These are phyloP conservation scores for Alternaria ethzedia DNA, from an alignment of 2,329 filamentous ascomycete genomes.

Conservation along the genomic window DNA sequence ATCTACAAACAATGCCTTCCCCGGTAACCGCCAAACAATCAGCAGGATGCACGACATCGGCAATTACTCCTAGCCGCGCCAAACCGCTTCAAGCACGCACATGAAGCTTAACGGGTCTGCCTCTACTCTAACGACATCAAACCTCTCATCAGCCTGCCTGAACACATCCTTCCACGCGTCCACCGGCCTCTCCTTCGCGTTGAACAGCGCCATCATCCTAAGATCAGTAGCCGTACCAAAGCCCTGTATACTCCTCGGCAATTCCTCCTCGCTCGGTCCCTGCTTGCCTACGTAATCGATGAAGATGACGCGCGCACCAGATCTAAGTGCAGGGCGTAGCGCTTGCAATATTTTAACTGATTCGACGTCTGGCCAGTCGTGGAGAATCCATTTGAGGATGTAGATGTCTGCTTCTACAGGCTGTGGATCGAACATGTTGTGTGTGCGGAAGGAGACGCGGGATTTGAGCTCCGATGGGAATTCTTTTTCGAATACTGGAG, in stretches of 20 bases:
- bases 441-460: conserved; percentile 51
- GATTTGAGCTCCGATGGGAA: conserved; percentile 29
- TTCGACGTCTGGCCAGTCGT: conserved; percentile 65
- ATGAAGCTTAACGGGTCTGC: conserved; percentile 32
- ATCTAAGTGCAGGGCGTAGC: conserved; percentile 62
- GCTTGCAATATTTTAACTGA: conserved; percentile 46
- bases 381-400: conserved; percentile 65
- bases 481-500: conserved; percentile 30
- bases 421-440: conserved; percentile 67
- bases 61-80: conserved; percentile 17
- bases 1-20: background rate
- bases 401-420: conserved; percentile 61
- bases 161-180: conserved; percentile 57
- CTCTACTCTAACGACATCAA: conserved; percentile 46
- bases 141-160: conserved; percentile 54
- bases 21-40: background rate
- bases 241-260: conserved; percentile 32
- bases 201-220: conserved; percentile 59
- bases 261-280: conserved; percentile 30
- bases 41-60: fast-evolving
- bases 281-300: conserved; percentile 47
- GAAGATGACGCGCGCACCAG: conserved; percentile 58
- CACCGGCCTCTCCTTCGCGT: conserved; percentile 55
- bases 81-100: conserved; percentile 38
- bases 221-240: conserved; percentile 53